Evolutionary conservation across 805 yeast species (phyloP), one percentile per base, ranked within the genome.

Genomic region (Candida nemodendra): DNA sequence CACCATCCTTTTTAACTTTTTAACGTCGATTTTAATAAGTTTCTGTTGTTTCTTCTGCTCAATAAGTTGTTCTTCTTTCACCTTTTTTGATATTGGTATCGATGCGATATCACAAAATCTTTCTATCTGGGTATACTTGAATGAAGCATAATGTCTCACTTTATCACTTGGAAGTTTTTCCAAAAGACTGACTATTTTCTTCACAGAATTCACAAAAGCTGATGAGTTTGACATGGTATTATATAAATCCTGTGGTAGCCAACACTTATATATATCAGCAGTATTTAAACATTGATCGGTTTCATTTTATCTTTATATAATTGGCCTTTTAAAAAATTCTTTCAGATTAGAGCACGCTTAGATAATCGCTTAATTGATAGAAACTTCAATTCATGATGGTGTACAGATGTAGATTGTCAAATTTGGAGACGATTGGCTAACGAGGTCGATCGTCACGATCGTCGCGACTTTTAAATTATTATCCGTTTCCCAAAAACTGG

Each of bases 101-200:
- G 78, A 78, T 3, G 80, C 80, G 11, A 77, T 58, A 14, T 68
- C 65, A 51, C 72, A 68, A 41, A 72, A 76, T 56, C 82, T 65
- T 42, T 74, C 74, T 26, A 83, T 63, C 59, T 84, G 93, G 0
- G 74, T 57, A 31, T 76, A 80, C 53, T 79, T 84, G 64, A 84
- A 82, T 5, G 87, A 80, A 0, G 84, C 78, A 44, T 79, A 69
- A 55, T 82, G 87, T 49, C 74, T 74, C 35, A 85, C 69, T 43
- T 80, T 72, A 50, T 84, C 93, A 42, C 74, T 70, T 12, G 95
- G 95, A 29, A 83, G 68, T 16, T 72, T 72, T 47, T 79, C 81
- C 33, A 84, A 60, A 9, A 79, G 62, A 23, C 69, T 66, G 21
- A 84, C 74, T 33, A 84, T 71, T 45, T 74, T 72, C 51, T 73